These are phyloP conservation scores for Ramaria sp. DNA, from an alignment of 768 basidiomycete genomes.

Conservation along the genomic window DNA sequence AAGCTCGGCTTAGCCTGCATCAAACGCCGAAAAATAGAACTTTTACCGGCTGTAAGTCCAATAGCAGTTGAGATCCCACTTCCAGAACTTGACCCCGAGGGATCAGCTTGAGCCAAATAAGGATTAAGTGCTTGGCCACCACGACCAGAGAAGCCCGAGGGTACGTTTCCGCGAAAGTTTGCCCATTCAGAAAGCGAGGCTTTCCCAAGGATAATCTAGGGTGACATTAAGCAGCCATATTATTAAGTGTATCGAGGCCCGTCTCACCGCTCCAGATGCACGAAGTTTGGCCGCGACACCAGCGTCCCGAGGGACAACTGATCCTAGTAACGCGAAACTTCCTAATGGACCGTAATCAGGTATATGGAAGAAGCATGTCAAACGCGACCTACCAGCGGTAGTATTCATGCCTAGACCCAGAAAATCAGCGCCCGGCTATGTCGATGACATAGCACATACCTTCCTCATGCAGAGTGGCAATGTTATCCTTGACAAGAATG, in stretches of 20 bases:
- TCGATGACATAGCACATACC: background rate
- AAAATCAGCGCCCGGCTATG: slow-evolving; percentile 13
- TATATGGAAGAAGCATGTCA: background rate
- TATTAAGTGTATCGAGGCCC: slow-evolving; percentile 8
- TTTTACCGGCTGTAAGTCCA: slow-evolving; percentile 31
- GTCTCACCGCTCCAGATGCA: slow-evolving; percentile 19
- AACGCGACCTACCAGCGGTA: background rate
- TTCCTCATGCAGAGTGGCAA: slow-evolving; percentile 16
- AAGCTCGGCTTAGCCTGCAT: slow-evolving; percentile 24
- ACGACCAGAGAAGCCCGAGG: slow-evolving; percentile 50
- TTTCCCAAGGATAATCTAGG: slow-evolving; percentile 29
- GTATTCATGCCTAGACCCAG: slow-evolving; percentile 4
- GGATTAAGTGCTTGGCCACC: slow-evolving; percentile 40
- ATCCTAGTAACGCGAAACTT: slow-evolving; percentile 23
- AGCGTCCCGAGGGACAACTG: slow-evolving; percentile 24
- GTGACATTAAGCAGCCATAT: background rate
- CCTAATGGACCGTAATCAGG: slow-evolving; percentile 10
- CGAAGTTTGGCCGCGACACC: slow-evolving; percentile 20
- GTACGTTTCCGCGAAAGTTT: slow-evolving; percentile 32
- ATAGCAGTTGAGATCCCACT: slow-evolving; percentile 46
- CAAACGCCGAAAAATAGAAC: background rate
- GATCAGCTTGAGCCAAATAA: slow-evolving; percentile 40
- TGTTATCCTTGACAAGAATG: slow-evolving; percentile 26
- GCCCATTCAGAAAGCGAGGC: slow-evolving; percentile 48
- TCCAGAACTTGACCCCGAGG: slow-evolving; percentile 50